Evolutionary conservation across 306 rosid species (phyloP).

Genomic region (Malus asiatica): DNA sequence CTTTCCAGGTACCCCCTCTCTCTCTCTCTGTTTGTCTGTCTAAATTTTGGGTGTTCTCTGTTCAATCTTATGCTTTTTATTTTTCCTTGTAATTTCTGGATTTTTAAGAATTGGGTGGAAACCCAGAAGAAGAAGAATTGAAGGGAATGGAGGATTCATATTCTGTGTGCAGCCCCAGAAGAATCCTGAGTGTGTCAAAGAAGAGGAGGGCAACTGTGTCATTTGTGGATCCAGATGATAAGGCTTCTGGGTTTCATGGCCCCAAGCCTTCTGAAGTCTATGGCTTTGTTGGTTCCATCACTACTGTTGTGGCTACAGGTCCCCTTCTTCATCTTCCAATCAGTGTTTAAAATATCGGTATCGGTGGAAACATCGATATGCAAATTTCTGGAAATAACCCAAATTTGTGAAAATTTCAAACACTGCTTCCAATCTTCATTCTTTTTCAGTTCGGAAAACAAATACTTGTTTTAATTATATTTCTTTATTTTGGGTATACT

Average conservation of each 20-base stretch:
- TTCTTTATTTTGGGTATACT: neutral
- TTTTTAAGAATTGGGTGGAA: neutral
- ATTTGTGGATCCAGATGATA: slow-evolving; percentile 38
- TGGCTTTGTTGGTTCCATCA: slow-evolving; percentile 86
- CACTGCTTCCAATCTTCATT: too few relatives aligned
- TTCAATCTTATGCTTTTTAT: too few relatives aligned
- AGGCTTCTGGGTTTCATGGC: slow-evolving; percentile 56
- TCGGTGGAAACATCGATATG: too few relatives aligned
- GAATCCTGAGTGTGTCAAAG: slow-evolving; percentile 63
- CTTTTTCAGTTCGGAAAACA: too few relatives aligned
- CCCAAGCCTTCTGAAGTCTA: slow-evolving; percentile 88
- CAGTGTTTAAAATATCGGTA: too few relatives aligned
- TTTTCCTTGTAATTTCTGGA: neutral
- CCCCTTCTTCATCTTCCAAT: neutral
- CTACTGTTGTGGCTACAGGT: slow-evolving; percentile 77
- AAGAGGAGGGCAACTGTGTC: slow-evolving; percentile 44
- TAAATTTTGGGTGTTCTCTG: too few relatives aligned
- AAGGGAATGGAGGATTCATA: slow-evolving; percentile 56
- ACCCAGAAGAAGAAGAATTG: neutral
- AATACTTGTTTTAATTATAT: neutral
- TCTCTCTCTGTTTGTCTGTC: too few relatives aligned
- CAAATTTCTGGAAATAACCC: too few relatives aligned
- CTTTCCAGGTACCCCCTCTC: too few relatives aligned
- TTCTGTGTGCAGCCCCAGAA: slow-evolving; percentile 80
- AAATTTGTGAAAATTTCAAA: too few relatives aligned